These are phyloP conservation scores for Alternaria sp. DNA, from an alignment of 2,329 filamentous ascomycete species.

Conservation along the genomic window DNA sequence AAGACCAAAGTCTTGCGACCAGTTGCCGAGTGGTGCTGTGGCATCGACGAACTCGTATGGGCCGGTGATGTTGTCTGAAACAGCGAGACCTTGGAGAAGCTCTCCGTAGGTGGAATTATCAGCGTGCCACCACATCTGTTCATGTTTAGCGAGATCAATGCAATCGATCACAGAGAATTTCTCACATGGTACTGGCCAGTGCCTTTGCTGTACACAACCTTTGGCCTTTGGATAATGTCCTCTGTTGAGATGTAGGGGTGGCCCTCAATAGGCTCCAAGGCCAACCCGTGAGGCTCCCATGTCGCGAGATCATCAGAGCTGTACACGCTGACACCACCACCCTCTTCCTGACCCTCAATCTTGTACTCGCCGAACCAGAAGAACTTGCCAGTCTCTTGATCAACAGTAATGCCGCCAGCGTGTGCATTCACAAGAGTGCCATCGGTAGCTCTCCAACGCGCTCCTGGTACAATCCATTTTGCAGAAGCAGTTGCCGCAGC, in stretches of 20 bases:
- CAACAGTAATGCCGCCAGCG: conserved; percentile 64
- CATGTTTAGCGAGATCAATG: neutral
- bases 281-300: conserved; percentile 66
- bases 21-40: conserved; percentile 65
- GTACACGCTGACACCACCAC: conserved; percentile 65
- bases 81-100: conserved; percentile 65
- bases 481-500: conserved; percentile 42
- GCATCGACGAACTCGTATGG: conserved; percentile 65
- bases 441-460: conserved; percentile 67
- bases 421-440: conserved; percentile 69
- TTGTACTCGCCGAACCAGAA: conserved; percentile 72
- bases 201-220: conserved; percentile 66
- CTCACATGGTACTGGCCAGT: conserved; percentile 65
- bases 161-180: neutral
- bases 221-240: conserved; percentile 69
- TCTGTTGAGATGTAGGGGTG: conserved; percentile 64
- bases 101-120: conserved; percentile 66
- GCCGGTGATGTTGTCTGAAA: conserved; percentile 61
- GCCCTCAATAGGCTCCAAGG: conserved; percentile 62
- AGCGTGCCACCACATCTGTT: conserved; percentile 67
- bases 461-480: conserved; percentile 69
- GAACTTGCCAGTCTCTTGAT: conserved; percentile 63
- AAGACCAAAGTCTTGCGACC: conserved; percentile 69
- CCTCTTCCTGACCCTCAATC: conserved; percentile 64
- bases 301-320: conserved; percentile 68